Conservation (phyloP, 75 land plant species). For the Cryptomeria japonica region DNA sequence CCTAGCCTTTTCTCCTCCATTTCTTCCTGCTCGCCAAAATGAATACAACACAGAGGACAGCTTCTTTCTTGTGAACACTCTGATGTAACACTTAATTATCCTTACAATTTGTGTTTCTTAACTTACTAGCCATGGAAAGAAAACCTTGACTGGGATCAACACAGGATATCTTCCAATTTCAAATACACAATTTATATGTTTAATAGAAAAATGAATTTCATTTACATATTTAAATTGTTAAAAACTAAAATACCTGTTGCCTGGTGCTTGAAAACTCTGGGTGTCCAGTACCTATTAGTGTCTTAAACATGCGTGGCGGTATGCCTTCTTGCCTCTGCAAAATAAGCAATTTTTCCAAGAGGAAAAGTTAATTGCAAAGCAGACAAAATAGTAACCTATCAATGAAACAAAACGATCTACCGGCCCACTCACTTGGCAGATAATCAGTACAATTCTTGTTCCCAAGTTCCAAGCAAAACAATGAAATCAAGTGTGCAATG, state of each 20-base stretch:
- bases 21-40: neutral
- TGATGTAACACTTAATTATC: neutral
- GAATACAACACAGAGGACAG: neutral
- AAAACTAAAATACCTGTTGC: slow-evolving; percentile 74
- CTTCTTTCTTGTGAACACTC: neutral
- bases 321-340: slow-evolving; percentile 92
- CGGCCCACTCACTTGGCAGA: neutral
- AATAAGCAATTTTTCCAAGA: slow-evolving; percentile 8
- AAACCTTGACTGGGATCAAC: neutral
- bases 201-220: too few relatives aligned
- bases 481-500: neutral
- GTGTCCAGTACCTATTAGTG: slow-evolving; percentile 93
- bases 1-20: neutral
- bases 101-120: neutral
- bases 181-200: too few relatives aligned
- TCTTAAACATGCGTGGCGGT: slow-evolving; percentile 96
- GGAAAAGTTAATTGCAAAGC: slow-evolving; percentile 10
- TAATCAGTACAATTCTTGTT: too few relatives aligned
- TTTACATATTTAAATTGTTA: neutral
- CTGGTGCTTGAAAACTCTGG: slow-evolving; percentile 97
- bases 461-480: neutral
- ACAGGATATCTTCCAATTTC: neutral
- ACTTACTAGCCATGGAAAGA: neutral
- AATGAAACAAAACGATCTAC: neutral
- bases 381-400: too few relatives aligned